phyloP scores from a whole-genome alignment of 352 stramenopile species.

The Lagenidium sp. region DNA sequence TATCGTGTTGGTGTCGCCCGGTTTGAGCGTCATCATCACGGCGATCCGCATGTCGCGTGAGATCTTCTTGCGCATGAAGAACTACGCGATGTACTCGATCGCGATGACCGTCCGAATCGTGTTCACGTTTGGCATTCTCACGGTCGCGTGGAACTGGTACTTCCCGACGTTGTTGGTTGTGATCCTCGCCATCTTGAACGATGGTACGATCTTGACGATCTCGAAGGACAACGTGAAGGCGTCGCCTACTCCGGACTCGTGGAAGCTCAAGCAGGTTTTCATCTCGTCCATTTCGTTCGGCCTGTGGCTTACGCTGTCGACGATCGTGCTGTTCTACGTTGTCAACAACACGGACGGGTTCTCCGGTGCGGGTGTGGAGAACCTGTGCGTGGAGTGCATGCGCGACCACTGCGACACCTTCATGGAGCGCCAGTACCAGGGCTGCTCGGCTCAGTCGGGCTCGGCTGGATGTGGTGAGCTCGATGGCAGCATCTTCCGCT shows the following conservation, averaged over 20 bases:
- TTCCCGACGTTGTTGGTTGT: conserved; percentile 86
- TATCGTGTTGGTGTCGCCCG: conserved; percentile 84
- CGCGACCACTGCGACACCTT: conserved; percentile 46
- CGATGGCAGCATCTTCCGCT: conserved; percentile 34
- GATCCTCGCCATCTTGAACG: conserved; percentile 88
- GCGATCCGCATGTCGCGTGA: conserved; percentile 82
- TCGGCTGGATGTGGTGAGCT: conserved; percentile 51
- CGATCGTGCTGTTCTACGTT: conserved; percentile 48
- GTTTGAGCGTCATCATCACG: conserved; percentile 84
- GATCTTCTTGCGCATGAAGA: conserved; percentile 90
- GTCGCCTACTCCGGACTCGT: conserved; percentile 52
- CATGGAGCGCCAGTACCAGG: conserved; percentile 40
- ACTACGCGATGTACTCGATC: conserved; percentile 89
- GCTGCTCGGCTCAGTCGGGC: conserved; percentile 33
- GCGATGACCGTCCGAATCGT: conserved; percentile 86
- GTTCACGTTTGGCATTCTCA: conserved; percentile 82
- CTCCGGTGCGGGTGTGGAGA: conserved; percentile 37
- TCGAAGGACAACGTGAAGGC: conserved; percentile 69
- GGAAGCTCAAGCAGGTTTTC: conserved; percentile 66
- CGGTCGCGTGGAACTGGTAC: conserved; percentile 84
- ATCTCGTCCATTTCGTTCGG: conserved; percentile 59
- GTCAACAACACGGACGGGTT: conserved; percentile 56
- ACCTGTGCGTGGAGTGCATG: conserved; percentile 56
- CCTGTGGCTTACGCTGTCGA: conserved; percentile 55
- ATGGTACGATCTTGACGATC: conserved; percentile 80